A percentile compares a stretch with the other conserved stretches of the same genome.
Conservation (phyloP, 1,284 basidiomycete genomes). For the Ceratobasidium sp. region DNA sequence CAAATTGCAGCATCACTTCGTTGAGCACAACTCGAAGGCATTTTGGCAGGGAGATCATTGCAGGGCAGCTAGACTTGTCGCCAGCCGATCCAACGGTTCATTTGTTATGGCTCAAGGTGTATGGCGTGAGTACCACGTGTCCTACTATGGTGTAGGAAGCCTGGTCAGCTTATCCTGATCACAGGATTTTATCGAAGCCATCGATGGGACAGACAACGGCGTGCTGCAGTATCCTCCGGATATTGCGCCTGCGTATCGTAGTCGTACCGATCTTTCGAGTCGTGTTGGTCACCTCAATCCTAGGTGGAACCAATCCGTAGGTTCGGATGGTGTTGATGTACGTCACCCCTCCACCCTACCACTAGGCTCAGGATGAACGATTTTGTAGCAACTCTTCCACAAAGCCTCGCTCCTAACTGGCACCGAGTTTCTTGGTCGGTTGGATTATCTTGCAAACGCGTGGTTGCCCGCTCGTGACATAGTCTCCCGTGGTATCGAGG, state of each 20-base stretch:
- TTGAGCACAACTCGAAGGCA: conserved; percentile 67
- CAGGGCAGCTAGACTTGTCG: conserved; percentile 66
- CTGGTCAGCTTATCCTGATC: conserved; percentile 1
- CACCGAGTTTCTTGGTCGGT: conserved; percentile 82
- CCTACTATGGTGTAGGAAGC: neutral
- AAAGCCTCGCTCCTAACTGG: conserved; percentile 87
- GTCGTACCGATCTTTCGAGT: conserved; percentile 81
- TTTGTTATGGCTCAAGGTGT: conserved; percentile 88
- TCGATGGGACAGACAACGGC: conserved; percentile 98
- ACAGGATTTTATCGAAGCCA: conserved; percentile 91
- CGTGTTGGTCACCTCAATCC: conserved; percentile 87
- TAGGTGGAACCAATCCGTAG: conserved; percentile 84
- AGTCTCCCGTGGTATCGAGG: conserved; percentile 73
- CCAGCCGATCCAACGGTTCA: conserved; percentile 71
- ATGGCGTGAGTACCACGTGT: conserved; percentile 63
- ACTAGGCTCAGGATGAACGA: conserved; percentile 1
- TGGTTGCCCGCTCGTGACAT: conserved; percentile 95
- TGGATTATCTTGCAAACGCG: conserved; percentile 86
- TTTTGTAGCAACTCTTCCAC: conserved; percentile 72
- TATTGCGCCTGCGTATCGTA: conserved; percentile 73
- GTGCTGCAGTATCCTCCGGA: conserved; percentile 77
- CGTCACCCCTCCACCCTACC: conserved; percentile 51
- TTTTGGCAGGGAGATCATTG: conserved; percentile 90
- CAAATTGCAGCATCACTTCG: neutral
- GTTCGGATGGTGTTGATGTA: conserved; percentile 76